Percentiles rank a stretch among this genome's conserved stretches.
These are phyloP conservation scores for Lactuca saligna DNA, from an alignment of 129 eudicot species.

Conservation along the genomic window DNA sequence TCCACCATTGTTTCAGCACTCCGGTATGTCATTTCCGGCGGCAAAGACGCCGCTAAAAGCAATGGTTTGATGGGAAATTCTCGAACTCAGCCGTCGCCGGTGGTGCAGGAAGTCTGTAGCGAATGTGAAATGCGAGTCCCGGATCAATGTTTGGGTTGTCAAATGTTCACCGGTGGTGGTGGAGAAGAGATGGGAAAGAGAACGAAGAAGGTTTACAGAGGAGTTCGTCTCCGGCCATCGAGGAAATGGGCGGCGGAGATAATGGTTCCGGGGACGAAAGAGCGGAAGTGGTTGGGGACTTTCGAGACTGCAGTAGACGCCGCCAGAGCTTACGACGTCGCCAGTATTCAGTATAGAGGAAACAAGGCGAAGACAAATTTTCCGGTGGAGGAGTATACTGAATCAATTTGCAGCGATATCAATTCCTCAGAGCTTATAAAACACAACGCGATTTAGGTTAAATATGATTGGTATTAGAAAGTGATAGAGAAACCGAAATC, in stretches of 20 bases:
- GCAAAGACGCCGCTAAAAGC: neutral
- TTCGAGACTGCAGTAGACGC: neutral
- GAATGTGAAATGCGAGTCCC: conserved; percentile 9
- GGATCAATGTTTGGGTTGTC: conserved; percentile 16
- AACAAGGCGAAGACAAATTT: conserved; percentile 14
- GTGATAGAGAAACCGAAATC: too few species aligned
- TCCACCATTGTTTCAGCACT: conserved; percentile 21
- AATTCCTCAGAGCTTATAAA: too few species aligned
- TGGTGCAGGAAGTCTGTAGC: neutral
- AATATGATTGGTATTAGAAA: too few species aligned
- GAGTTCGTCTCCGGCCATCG: conserved; percentile 17
- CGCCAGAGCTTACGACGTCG: conserved; percentile 17
- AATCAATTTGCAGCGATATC: too few species aligned
- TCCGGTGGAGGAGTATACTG: neutral
- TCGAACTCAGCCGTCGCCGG: neutral
- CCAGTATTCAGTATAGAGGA: conserved; percentile 15
- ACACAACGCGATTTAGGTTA: too few species aligned
- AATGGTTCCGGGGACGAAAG: conserved; percentile 16
- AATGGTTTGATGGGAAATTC: neutral
- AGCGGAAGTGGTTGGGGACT: conserved; percentile 27
- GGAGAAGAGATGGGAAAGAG: neutral
- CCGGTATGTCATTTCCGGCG: conserved; percentile 5
- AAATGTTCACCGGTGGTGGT: neutral
- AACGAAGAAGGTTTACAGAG: conserved; percentile 12
- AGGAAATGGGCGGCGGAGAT: conserved; percentile 29